A percentile compares a stretch with the other conserved stretches of the same genome.
Evolutionary conservation across 352 stramenopile genomes (phyloP).

Genomic region (Pythium brachiatum): DNA sequence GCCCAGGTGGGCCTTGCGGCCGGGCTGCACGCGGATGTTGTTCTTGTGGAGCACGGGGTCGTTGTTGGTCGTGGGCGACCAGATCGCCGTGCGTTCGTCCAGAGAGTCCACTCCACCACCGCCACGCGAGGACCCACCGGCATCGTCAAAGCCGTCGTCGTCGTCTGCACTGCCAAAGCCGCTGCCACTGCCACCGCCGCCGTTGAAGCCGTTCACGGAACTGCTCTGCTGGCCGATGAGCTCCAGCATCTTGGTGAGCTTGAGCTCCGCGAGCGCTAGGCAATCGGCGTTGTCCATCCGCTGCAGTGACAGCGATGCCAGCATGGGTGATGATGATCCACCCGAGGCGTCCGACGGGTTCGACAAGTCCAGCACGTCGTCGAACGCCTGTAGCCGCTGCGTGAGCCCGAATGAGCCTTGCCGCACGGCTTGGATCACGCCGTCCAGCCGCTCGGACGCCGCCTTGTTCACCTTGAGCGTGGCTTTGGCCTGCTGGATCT

Average conservation of each 20-base stretch:
- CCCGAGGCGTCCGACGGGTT: neutral
- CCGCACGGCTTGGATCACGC: constrained; percentile 68
- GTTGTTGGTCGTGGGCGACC: constrained; percentile 67
- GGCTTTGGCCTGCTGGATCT: constrained; percentile 72
- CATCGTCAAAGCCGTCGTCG: constrained; percentile 25
- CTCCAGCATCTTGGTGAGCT: constrained; percentile 76
- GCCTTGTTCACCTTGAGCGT: constrained; percentile 78
- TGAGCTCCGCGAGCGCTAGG: constrained; percentile 61
- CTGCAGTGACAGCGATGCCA: constrained; percentile 18
- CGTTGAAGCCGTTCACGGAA: constrained; percentile 52
- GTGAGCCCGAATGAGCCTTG: constrained; percentile 74
- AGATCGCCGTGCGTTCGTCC: constrained; percentile 54
- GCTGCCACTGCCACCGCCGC: constrained; percentile 28
- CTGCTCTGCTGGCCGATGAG: constrained; percentile 70
- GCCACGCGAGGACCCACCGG: constrained; percentile 19
- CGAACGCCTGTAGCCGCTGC: constrained; percentile 63
- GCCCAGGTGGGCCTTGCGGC: neutral
- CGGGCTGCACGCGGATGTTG: constrained; percentile 70
- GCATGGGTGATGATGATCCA: neutral
- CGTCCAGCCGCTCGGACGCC: constrained; percentile 65
- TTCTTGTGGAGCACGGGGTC: constrained; percentile 74
- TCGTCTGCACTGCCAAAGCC: constrained; percentile 32
- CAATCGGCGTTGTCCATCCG: constrained; percentile 56
- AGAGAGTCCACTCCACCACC: constrained; percentile 31
- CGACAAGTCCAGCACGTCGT: constrained; percentile 60